Conservation (phyloP, 2,329 filamentous ascomycete genomes). For the Trematosphaeria pertusa region DNA sequence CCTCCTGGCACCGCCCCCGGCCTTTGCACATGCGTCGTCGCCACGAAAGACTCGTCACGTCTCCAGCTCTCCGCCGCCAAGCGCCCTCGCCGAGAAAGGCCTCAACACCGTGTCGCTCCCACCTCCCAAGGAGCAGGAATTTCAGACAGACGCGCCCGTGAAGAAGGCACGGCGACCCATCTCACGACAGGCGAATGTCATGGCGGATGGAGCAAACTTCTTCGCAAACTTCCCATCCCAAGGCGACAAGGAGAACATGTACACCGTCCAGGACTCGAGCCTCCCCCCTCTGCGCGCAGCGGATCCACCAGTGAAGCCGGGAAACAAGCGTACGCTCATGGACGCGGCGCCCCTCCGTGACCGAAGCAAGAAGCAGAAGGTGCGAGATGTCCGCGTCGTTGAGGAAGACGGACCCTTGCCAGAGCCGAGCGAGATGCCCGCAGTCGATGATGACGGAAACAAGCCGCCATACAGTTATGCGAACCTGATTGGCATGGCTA, state of each 20-base stretch:
- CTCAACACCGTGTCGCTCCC: constrained; percentile 73
- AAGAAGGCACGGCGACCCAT: constrained; percentile 66
- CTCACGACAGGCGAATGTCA: constrained; percentile 38
- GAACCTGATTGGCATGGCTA: constrained; percentile 94
- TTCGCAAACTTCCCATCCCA: constrained; percentile 60
- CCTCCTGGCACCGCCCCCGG: constrained; percentile 68
- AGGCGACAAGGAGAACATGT: constrained; percentile 59
- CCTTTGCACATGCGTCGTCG: constrained; percentile 64
- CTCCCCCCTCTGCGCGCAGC: constrained; percentile 30
- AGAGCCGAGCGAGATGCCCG: constrained; percentile 78
- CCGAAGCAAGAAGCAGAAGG: constrained; percentile 72
- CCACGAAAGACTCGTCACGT: constrained; percentile 70
- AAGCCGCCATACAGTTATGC: constrained; percentile 96
- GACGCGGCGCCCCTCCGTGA: constrained; percentile 79
- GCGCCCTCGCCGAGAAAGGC: constrained; percentile 66
- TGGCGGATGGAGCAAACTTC: constrained; percentile 60
- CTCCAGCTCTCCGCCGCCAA: constrained; percentile 64
- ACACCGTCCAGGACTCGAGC: constrained; percentile 48
- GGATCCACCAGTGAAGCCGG: constrained; percentile 37
- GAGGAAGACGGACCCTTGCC: constrained; percentile 63
- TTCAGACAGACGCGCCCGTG: constrained; percentile 70
- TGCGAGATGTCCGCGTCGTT: constrained; percentile 58
- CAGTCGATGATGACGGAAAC: constrained; percentile 80
- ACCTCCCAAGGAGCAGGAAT: constrained; percentile 63
- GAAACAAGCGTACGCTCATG: constrained; percentile 68